Evolutionary conservation across 768 basidiomycete genomes (phyloP), one percentile per base, ranked within the genome.

Genomic region (Crucibulum laeve): DNA sequence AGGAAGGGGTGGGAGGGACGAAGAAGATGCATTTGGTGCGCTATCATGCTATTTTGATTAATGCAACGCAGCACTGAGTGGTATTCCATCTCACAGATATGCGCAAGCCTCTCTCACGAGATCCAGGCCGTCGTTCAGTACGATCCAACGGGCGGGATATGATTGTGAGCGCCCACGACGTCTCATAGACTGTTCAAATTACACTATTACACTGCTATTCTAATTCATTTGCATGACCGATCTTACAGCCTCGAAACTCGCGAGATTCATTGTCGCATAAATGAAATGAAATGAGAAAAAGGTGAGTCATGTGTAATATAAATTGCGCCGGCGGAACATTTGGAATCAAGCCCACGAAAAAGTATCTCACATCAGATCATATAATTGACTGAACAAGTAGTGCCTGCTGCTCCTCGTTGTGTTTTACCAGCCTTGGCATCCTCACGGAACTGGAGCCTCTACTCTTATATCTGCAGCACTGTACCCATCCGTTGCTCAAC

Each of bases 11-110:
- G 82, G 80, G 10, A 74, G 78, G 57, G 86, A 89, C 47, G 87
- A 93, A 54, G 91, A 93, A 54, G 89, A 94, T 60, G 91, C 90
- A 28, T 94, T 88, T 61, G 92, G 91, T 92, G 61, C 46, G 84
- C 77, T 19, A 25, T 49, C 19, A 18, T 14, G 15, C 23, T 43
- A 38, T 24, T 45, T 22, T 45, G n/a, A n/a, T 30, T 30, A 11
- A 24, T 46, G 11, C 34, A 19, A 7, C 6, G 15, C 22, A 25
- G 6, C 3, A 23, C 34, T 37, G 13, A 41, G 42, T 23, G 36
- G 15, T 38, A 28, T 25, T 11, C 8, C 23, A 28, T 26, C 38
- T 25, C n/a, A 4, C 36, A 76, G 74, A 76, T 47, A 77, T 89
- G 87, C 78, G 87, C 19, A 88, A 87, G 63, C 85, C 85, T 5